These are phyloP conservation scores for Angomonas ambiguus DNA, from an alignment of 208 protist species.

Conservation along the genomic window DNA sequence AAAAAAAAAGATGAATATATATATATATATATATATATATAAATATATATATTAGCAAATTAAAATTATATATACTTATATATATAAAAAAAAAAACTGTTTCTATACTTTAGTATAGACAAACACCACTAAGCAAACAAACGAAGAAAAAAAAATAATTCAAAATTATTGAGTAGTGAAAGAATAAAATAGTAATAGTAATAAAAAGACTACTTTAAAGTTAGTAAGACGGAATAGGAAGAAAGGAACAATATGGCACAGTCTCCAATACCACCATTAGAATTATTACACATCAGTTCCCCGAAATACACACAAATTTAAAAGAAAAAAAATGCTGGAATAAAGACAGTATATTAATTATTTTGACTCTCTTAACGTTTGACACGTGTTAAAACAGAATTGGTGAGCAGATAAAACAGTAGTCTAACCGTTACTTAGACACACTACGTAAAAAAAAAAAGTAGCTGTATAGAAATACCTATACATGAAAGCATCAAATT, in stretches of 20 bases:
- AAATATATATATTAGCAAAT: too few species aligned
- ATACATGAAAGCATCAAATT: too few species aligned
- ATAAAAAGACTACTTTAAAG: constrained; percentile 3
- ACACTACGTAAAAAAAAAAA: constrained; percentile 9
- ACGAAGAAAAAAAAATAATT: not conserved
- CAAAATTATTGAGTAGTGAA: constrained; percentile 11
- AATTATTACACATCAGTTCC: too few species aligned
- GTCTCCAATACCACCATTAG: too few species aligned
- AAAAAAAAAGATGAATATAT: not conserved
- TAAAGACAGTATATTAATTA: too few species aligned
- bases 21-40: constrained; percentile 4
- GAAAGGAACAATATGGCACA: constrained; percentile 5
- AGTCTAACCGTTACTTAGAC: too few species aligned
- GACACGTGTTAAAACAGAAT: too few species aligned
- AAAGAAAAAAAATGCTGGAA: constrained; percentile 8
- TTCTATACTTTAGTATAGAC: not conserved
- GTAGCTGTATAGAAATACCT: not conserved
- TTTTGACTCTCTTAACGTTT: too few species aligned
- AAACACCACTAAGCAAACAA: not conserved
- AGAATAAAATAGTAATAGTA: constrained; percentile 3
- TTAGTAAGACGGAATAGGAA: not conserved
- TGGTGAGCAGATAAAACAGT: too few species aligned
- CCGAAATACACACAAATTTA: too few species aligned
- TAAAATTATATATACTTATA: not conserved
- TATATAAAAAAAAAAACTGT: not conserved